Base-by-base conservation (phyloP, 176 grass and related monocot genomes). In the Triticum urartu region DNA sequence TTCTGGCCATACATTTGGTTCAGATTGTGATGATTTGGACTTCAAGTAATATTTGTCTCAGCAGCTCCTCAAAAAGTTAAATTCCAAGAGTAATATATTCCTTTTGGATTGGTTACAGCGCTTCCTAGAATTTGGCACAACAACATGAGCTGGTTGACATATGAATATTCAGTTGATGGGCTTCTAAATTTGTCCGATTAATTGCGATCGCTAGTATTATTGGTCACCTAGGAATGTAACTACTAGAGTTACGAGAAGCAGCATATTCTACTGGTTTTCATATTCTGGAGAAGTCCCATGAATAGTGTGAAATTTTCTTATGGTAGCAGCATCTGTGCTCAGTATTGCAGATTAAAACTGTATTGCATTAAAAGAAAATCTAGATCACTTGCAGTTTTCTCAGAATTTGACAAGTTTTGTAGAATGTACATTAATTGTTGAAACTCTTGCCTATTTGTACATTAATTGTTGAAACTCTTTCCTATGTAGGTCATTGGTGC, bases 401-500 rank as follows among this genome's bases (percentile, higher is more conserved):
- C 9, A 6, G 11, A 58, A 62, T 83, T 68, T 75, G 6, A 4
- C 21, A 13, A 79, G 14, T 75, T 20, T 0, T 58, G 43, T 21
- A 48, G 83, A 87, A 17, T 66, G 34, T 65, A 30, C 84, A 89
- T 9, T 80, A 62, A 82, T 47, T 68, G 14, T 38, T 67, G 34
- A 64, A n/a, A 43, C 9, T 36, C 3, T 74, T 4, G 15, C 18
- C 54, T 58, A 58, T 58, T 58, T 58, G 34, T 72, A n/a, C 83
- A 90, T 36, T 87, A 71, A 85, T 52, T 77, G 20, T 32, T 75
- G 47, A 78, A 43, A 48, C 8, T 70, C 3, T 62, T 76, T 42
- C 25, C 56, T 68, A 47, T 90, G 66, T 77, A 99, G 97, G 89
- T 97, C 61, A 99, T 97, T 61, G 97, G 92, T 60, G 92, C 94